Conservation (phyloP, 2,329 filamentous ascomycete genomes). For the Talaromyces sp. region DNA sequence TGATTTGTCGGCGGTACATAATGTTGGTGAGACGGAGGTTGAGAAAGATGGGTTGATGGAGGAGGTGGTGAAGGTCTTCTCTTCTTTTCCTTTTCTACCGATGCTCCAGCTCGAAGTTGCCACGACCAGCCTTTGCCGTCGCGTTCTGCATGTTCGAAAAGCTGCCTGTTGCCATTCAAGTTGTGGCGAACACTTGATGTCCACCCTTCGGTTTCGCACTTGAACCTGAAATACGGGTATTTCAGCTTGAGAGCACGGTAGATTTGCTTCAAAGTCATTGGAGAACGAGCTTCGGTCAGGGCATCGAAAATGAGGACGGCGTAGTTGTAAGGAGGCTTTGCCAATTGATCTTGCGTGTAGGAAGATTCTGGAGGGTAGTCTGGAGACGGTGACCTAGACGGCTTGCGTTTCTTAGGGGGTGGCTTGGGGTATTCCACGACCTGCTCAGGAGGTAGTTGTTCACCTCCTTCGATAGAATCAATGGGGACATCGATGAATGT, state of each 20-base stretch:
- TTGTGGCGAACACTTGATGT: slow-evolving; percentile 64
- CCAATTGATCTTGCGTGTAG: slow-evolving; percentile 58
- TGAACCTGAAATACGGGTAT: slow-evolving; percentile 58
- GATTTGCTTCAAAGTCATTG: slow-evolving; percentile 61
- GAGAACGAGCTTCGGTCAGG: slow-evolving; percentile 50
- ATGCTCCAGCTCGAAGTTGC: slow-evolving; percentile 54
- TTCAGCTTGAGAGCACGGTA: slow-evolving; percentile 59
- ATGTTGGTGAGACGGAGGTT: slow-evolving; percentile 21
- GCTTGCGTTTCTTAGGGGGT: slow-evolving; percentile 47
- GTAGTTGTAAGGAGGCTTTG: slow-evolving; percentile 58
- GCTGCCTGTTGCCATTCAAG: slow-evolving; percentile 51
- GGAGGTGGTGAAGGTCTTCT: slow-evolving; percentile 42
- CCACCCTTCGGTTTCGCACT: slow-evolving; percentile 60
- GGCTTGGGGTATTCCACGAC: slow-evolving; percentile 38
- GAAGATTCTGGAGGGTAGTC: slow-evolving; percentile 55
- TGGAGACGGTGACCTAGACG: slow-evolving; percentile 55
- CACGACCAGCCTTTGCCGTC: slow-evolving; percentile 61
- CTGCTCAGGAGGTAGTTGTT: slow-evolving; percentile 28
- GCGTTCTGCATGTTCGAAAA: slow-evolving; percentile 56
- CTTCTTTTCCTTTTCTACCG: slow-evolving; percentile 55
- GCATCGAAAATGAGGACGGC: slow-evolving; percentile 60
- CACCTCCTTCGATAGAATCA: slow-evolving; percentile 38
- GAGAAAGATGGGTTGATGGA: slow-evolving; percentile 29
- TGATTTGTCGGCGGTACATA: slow-evolving; percentile 31
- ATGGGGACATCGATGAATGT: slow-evolving; percentile 33